Conservation (phyloP, 2,329 filamentous ascomycete species). For the Pseudocercospora cruenta region DNA sequence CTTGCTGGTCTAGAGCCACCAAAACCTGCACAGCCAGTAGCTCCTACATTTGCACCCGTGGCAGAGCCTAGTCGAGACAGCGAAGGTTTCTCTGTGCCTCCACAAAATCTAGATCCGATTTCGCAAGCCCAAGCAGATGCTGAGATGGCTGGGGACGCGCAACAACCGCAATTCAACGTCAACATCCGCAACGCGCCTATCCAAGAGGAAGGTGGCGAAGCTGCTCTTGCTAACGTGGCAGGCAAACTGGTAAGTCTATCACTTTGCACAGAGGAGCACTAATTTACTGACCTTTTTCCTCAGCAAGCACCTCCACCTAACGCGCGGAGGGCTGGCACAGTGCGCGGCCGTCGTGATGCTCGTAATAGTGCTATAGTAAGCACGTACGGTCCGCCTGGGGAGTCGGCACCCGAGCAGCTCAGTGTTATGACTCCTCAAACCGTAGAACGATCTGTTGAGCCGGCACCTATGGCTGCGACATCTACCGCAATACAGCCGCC, state of each 20-base stretch:
- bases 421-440: conserved; percentile 13
- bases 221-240: conserved; percentile 74
- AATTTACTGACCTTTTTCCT: not conserved
- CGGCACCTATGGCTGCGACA: conserved; percentile 1
- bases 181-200: conserved; percentile 80
- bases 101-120: conserved; percentile 61
- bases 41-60: conserved; percentile 13
- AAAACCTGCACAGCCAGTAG: conserved; percentile 29
- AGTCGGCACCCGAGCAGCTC: conserved; percentile 5
- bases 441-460: conserved; percentile 18
- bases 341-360: conserved; percentile 86
- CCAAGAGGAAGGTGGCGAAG: conserved; percentile 70
- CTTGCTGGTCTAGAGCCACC: conserved; percentile 40
- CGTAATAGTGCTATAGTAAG: conserved; percentile 78
- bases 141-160: conserved; percentile 56
- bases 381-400: conserved; percentile 23
- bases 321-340: conserved; percentile 63
- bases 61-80: conserved; percentile 62
- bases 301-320: conserved; percentile 58
- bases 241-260: conserved; percentile 64
- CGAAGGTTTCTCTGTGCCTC: conserved; percentile 77
- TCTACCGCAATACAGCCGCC: conserved; percentile 15
- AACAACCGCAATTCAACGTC: conserved; percentile 71
- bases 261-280: not conserved
- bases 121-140: conserved; percentile 73